Conservation (phyloP, 2,329 filamentous ascomycete genomes). For the Pseudogymnoascus sp. region DNA sequence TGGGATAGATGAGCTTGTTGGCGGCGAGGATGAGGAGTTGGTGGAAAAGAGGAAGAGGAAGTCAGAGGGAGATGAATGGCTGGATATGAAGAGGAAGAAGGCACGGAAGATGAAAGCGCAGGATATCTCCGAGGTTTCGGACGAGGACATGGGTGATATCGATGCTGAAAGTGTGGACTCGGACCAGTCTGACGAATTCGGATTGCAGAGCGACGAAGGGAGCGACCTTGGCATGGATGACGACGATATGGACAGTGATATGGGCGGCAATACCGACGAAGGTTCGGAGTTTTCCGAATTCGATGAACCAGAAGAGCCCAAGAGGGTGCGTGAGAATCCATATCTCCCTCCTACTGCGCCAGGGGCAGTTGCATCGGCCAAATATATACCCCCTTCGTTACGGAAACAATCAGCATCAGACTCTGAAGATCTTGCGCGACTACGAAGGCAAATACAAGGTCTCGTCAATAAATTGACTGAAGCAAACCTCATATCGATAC, state of each 20-base stretch:
- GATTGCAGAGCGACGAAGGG: constrained; percentile 19
- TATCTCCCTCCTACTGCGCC: constrained; percentile 65
- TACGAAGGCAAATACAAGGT: constrained; percentile 78
- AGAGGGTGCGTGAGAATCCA: constrained; percentile 67
- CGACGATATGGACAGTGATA: constrained; percentile 31
- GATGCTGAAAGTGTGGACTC: constrained; percentile 25
- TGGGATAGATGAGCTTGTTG: constrained; percentile 49
- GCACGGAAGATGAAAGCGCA: constrained; percentile 28
- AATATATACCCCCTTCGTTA: constrained; percentile 86
- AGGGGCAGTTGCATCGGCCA: constrained; percentile 45
- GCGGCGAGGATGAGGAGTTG: constrained; percentile 38
- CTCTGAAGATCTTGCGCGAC: constrained; percentile 57
- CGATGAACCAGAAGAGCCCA: constrained; percentile 25
- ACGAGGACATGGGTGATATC: constrained; percentile 26
- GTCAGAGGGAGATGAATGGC: constrained; percentile 52
- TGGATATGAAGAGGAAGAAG: constrained; percentile 50
- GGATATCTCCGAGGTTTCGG: constrained; percentile 18
- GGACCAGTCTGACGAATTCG: constrained; percentile 20
- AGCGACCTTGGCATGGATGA: constrained; percentile 34
- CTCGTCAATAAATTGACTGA: constrained; percentile 90
- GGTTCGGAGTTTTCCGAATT: constrained; percentile 27
- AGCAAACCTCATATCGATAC: constrained; percentile 76
- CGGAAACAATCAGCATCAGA: constrained; percentile 57
- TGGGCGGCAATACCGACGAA: constrained; percentile 19
- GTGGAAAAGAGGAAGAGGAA: constrained; percentile 50